A percentile compares a stretch with the other conserved stretches of the same genome.
Conservation (phyloP, 2,329 filamentous ascomycete genomes). For the Neofusicoccum sp. region DNA sequence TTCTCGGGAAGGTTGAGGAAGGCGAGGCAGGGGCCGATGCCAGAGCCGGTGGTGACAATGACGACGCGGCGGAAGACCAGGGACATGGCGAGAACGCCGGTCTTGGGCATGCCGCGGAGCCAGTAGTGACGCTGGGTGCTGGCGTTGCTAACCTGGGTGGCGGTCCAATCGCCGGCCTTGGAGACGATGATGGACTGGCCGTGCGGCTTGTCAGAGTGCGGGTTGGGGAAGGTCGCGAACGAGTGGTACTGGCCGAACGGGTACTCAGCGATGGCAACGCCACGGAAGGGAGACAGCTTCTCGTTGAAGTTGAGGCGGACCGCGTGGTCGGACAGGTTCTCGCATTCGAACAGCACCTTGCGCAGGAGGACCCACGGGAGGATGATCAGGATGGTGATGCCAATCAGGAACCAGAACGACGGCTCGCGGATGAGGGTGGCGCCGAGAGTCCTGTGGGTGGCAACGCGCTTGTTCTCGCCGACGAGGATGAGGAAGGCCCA, state of each 20-base stretch:
- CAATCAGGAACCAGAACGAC: conserved; percentile 68
- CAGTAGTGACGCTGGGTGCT: conserved; percentile 34
- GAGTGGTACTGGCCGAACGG: conserved; percentile 41
- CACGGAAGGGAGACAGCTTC: conserved; percentile 33
- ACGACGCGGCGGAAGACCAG: conserved; percentile 35
- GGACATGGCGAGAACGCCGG: conserved; percentile 36
- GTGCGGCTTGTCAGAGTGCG: conserved; percentile 24
- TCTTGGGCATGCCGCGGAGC: conserved; percentile 33
- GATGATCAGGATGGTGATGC: conserved; percentile 66
- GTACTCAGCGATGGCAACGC: conserved; percentile 32
- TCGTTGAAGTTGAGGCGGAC: conserved; percentile 61
- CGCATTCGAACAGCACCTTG: conserved; percentile 65
- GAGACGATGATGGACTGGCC: conserved; percentile 38
- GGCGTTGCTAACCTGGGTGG: conserved; percentile 24
- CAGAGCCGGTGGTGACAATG: conserved; percentile 39
- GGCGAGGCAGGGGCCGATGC: conserved; percentile 43
- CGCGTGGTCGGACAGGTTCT: conserved; percentile 72
- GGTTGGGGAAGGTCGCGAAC: conserved; percentile 41
- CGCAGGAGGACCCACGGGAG: conserved; percentile 75
- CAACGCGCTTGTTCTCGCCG: conserved; percentile 20
- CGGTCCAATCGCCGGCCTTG: conserved; percentile 40
- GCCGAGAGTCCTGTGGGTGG: conserved; percentile 38
- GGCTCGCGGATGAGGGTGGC: conserved; percentile 50
- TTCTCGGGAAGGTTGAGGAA: conserved; percentile 55
- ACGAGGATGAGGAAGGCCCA: conserved; percentile 31